These are phyloP conservation scores for Tylopilus rubrobrunneus DNA, from an alignment of 768 basidiomycete species.

Conservation along the genomic window DNA sequence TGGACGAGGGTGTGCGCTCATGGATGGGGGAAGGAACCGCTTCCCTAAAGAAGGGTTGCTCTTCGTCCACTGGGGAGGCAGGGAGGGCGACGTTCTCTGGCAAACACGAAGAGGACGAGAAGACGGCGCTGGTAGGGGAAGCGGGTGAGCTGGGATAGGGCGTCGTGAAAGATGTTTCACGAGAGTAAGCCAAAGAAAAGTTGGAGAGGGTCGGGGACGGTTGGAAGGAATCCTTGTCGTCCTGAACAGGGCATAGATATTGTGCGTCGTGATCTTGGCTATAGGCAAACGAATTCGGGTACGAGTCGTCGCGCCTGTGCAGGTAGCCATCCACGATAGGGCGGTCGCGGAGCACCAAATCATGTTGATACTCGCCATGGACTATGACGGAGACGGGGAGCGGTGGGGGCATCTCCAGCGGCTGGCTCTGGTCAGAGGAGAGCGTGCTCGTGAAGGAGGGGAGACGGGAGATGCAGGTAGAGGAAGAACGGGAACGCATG, in stretches of 20 bases:
- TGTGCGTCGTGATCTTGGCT: conserved; percentile 18
- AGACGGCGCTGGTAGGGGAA: conserved; percentile 19
- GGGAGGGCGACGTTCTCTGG: conserved; percentile 28
- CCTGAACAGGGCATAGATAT: conserved; percentile 8
- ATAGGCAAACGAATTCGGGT: neutral
- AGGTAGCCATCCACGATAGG: conserved; percentile 3
- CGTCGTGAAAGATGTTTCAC: conserved; percentile 23
- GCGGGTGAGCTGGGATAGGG: conserved; percentile 21
- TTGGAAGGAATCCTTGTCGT: conserved; percentile 25
- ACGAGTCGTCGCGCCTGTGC: conserved; percentile 18
- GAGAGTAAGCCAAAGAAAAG: conserved; percentile 26
- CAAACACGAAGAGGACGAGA: conserved; percentile 12
- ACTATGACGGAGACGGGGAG: conserved; percentile 30
- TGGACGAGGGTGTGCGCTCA: conserved; percentile 5
- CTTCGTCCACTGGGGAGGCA: conserved; percentile 18
- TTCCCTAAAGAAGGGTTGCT: conserved; percentile 5
- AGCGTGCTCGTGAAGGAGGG: conserved; percentile 33
- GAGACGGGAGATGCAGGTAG: conserved; percentile 28
- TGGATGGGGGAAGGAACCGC: neutral
- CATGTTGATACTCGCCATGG: conserved; percentile 27
- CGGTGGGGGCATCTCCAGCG: conserved; percentile 23
- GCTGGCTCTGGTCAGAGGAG: conserved; percentile 31
- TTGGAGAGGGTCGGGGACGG: conserved; percentile 28
- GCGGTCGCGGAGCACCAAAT: conserved; percentile 15
- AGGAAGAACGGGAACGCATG: conserved; percentile 30